phyloP scores from a whole-genome alignment of 441 rosid species.

The Isatis lusitanica region DNA sequence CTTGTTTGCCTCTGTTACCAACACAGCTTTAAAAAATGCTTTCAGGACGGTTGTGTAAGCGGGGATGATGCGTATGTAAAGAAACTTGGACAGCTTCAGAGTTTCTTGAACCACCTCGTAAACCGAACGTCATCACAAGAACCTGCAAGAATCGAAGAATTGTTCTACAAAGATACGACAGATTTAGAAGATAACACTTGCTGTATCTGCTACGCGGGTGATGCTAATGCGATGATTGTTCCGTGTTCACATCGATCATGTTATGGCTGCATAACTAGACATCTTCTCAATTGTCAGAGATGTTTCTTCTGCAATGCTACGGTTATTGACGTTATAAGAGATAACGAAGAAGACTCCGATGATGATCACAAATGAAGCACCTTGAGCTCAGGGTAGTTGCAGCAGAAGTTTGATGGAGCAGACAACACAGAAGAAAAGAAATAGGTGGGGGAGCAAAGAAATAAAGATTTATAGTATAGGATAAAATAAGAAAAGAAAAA shows the following conservation, averaged over 20 bases:
- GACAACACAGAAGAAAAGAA: conserved; percentile 9
- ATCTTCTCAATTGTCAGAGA: conserved; percentile 86
- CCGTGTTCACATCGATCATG: conserved; percentile 93
- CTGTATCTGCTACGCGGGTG: conserved; percentile 80
- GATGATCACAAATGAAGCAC: conserved; percentile 19
- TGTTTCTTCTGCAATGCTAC: conserved; percentile 98
- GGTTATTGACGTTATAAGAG: conserved; percentile 59
- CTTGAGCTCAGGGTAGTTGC: conserved; percentile 20
- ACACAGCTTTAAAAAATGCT: not conserved
- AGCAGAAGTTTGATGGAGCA: conserved; percentile 3
- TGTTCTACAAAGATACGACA: conserved; percentile 35
- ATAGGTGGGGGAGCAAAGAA: conserved; percentile 16
- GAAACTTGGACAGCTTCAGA: conserved; percentile 67
- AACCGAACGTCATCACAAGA: conserved; percentile 47
- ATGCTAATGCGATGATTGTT: conserved; percentile 71
- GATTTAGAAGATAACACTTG: conserved; percentile 64
- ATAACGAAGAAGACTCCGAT: conserved; percentile 18
- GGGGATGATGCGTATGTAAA: conserved; percentile 52
- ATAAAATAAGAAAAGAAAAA: conserved; percentile 16
- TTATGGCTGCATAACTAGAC: conserved; percentile 92
- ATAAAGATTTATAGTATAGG: conserved; percentile 23
- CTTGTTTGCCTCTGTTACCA: not conserved
- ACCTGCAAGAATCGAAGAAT: conserved; percentile 36
- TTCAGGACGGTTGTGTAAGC: conserved; percentile 66
- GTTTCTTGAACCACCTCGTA: conserved; percentile 61